These are phyloP conservation scores for Trichoderma aggressivum DNA, from an alignment of 2,329 filamentous ascomycete species.

Conservation along the genomic window DNA sequence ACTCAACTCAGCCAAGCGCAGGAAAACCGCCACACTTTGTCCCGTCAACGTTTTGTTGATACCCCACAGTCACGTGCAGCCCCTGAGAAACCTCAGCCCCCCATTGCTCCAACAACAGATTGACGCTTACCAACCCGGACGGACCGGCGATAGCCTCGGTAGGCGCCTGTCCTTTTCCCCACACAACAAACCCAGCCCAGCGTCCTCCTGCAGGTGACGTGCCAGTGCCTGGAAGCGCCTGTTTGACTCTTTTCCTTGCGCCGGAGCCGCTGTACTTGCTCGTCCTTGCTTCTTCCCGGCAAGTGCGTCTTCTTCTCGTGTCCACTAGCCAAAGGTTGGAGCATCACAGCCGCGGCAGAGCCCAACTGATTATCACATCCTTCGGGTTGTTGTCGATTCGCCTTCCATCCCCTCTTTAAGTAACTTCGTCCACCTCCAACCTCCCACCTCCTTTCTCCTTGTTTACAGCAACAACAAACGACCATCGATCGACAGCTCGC, in stretches of 20 bases:
- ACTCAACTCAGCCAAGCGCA: neutral
- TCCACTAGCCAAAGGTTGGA: neutral
- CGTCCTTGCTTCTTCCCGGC: neutral
- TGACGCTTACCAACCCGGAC: conserved; percentile 14
- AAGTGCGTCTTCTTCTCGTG: neutral
- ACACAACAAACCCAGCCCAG: neutral
- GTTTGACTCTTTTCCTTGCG: neutral
- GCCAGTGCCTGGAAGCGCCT: conserved; percentile 8
- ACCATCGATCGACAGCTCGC: neutral
- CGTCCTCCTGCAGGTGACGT: conserved; percentile 15
- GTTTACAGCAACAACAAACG: neutral
- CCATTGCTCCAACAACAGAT: neutral
- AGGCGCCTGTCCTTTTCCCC: conserved; percentile 11
- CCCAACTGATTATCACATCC: neutral
- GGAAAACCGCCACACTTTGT: neutral
- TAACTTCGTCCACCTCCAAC: neutral
- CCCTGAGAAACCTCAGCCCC: conserved; percentile 3
- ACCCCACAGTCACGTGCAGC: conserved; percentile 37
- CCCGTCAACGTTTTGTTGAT: neutral
- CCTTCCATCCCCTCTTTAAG: neutral
- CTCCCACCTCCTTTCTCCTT: neutral
- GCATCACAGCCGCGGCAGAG: conserved; percentile 8
- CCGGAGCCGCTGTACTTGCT: neutral
- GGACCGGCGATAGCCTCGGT: conserved; percentile 21
- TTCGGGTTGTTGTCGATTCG: neutral